Base-by-base conservation (phyloP, 495 filamentous ascomycete genomes). In the Articulospora tetracladia region DNA sequence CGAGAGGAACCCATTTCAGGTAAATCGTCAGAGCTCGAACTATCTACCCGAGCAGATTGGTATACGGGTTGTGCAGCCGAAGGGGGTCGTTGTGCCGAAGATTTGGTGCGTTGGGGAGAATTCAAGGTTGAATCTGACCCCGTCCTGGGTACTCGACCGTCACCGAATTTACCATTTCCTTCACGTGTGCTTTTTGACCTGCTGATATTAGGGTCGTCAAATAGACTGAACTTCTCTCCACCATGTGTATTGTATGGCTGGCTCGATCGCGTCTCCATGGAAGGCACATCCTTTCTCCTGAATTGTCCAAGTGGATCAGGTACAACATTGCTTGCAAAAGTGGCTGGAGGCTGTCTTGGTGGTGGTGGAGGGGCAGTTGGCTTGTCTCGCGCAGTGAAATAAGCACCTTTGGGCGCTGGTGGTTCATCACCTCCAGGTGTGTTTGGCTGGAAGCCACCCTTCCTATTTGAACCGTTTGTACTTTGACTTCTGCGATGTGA, bases 231-330 rank as follows among this genome's bases (percentile, higher is more conserved):
- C 75, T 81, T 89, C 67, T 94, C 91, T 17, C 89, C 89, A 53
- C 84, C 82, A 27, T 81, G 72, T 2, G 79, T 82, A 34, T 84
- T 79, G 67, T 96, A 94, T 0, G 86, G 83, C 8, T 86, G 88
- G 57, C 89, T 85, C 24, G 80, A 72, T 11, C 89, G 80, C 20
- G 70, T 73, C 57, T 82, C 79, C 64, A 70, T 60, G 47, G 71
- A 70, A 68, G 20, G 57, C 59, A 25, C 63, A 11, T 68, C 64
- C n/a, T 78, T 73, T 48, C 68, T 68, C 22, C 47, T 22, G 32
- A 55, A 55, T n/a, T 23, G 13, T 19, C 17, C 28, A 12, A 32
- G 25, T 17, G 53, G 53, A 23, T 55, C 53, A 8, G 53, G 53
- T 36, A 55, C 17, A 6, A 12, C 47, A 50, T 50, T 50, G 3